Percentiles rank a stretch among this genome's conserved stretches.
Conservation (phyloP, 2,329 filamentous ascomycete species). For the Epicoccum sorghinum region DNA sequence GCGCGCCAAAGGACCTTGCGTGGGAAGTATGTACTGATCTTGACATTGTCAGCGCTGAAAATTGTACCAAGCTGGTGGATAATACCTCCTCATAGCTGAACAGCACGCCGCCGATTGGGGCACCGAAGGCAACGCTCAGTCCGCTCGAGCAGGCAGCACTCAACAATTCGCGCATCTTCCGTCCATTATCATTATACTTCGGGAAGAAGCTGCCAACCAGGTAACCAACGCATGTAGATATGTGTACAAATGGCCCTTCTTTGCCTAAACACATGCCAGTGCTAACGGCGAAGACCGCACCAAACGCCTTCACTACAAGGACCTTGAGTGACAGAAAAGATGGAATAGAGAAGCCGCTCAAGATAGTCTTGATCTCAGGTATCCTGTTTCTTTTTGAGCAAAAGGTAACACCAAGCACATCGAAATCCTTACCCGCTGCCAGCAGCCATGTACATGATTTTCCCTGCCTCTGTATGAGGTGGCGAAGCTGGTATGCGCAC, state of each 20-base stretch:
- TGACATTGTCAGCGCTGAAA: not conserved
- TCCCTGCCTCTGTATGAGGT: slow-evolving; percentile 44
- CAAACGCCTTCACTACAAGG: slow-evolving; percentile 63
- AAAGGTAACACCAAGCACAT: no score
- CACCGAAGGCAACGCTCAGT: slow-evolving; percentile 66
- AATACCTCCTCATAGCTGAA: slow-evolving; percentile 61
- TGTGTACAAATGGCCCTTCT: slow-evolving; percentile 65
- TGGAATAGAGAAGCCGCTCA: slow-evolving; percentile 66
- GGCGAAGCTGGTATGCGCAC: slow-evolving; percentile 5
- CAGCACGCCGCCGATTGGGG: slow-evolving; percentile 66
- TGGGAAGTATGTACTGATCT: slow-evolving; percentile 65
- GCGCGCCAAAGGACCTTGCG: slow-evolving; percentile 64
- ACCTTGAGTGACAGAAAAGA: slow-evolving; percentile 63
- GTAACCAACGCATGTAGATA: slow-evolving; percentile 63
- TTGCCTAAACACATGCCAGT: slow-evolving; percentile 67
- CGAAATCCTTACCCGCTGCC: slow-evolving; percentile 49
- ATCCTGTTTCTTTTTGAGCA: slow-evolving; percentile 47
- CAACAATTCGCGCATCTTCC: slow-evolving; percentile 65
- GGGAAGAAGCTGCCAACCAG: slow-evolving; percentile 59
- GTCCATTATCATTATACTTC: slow-evolving; percentile 63
- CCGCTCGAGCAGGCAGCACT: slow-evolving; percentile 64
- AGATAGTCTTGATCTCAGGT: slow-evolving; percentile 67
- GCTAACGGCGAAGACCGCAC: slow-evolving; percentile 63
- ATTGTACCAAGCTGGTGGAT: not conserved
- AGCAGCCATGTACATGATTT: slow-evolving; percentile 65